phyloP scores from a whole-genome alignment of 345 rosid species.

The Moricandia arvensis region DNA sequence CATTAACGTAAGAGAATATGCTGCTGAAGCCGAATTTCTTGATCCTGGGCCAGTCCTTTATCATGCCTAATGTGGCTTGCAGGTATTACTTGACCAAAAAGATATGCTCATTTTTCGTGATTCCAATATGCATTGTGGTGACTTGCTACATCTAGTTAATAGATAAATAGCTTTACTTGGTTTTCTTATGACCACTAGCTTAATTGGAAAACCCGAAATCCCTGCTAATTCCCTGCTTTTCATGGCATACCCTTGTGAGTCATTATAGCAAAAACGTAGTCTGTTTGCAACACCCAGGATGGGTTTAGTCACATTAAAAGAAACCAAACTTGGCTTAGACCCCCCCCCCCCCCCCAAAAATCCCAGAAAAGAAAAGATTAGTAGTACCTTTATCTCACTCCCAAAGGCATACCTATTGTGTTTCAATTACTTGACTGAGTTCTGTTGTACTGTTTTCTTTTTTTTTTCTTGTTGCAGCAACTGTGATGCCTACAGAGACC shows the following conservation, averaged over 20 bases:
- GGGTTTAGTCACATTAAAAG: constrained; percentile 11
- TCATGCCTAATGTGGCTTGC: constrained; percentile 83
- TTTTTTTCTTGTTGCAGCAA: constrained; percentile 61
- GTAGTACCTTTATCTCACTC: not conserved
- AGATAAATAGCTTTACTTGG: not conserved
- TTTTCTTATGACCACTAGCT: not conserved
- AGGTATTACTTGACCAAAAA: constrained; percentile 47
- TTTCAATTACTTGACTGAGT: constrained; percentile 9
- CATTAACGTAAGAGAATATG: constrained; percentile 67
- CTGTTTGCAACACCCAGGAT: constrained; percentile 8
- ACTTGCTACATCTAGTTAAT: constrained; percentile 7
- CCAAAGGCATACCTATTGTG: not conserved
- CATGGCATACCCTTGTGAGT: not conserved
- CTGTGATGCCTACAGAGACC: constrained; percentile 91
- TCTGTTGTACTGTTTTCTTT: constrained; percentile 15
- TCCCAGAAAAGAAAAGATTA: not conserved
- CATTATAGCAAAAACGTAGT: constrained; percentile 1
- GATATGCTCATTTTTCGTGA: constrained; percentile 11
- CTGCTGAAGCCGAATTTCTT: constrained; percentile 79
- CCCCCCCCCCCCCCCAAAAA: too few relatives aligned
- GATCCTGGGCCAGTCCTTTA: constrained; percentile 66
- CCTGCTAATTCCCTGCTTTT: not conserved
- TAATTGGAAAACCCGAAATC: not conserved
- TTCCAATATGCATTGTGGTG: constrained; percentile 21
- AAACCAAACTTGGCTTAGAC: not conserved